phyloP scores from a whole-genome alignment of 768 basidiomycete species.

The Filobasidium floriforme region DNA sequence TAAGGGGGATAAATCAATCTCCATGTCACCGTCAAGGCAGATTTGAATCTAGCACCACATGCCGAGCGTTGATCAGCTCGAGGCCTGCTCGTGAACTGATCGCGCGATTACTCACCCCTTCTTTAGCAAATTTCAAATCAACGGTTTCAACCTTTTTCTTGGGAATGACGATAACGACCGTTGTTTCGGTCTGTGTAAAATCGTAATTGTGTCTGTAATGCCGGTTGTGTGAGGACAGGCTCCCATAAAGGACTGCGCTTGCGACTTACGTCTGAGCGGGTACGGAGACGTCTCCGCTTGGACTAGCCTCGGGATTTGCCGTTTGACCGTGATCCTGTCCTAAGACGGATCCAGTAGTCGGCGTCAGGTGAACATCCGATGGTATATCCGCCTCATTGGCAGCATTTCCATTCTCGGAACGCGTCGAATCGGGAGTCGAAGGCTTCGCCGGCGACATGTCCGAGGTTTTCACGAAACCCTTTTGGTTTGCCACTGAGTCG shows the following conservation, averaged over 20 bases:
- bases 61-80: background rate
- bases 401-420: too few relatives aligned
- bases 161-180: background rate
- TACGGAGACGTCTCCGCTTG: too few relatives aligned
- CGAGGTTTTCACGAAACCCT: too few relatives aligned
- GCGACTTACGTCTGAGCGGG: background rate
- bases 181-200: background rate
- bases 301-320: too few relatives aligned
- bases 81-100: background rate
- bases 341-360: too few relatives aligned
- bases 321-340: too few relatives aligned
- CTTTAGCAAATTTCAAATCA: background rate
- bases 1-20: background rate
- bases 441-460: too few relatives aligned
- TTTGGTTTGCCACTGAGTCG: too few relatives aligned
- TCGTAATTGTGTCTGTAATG: background rate
- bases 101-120: background rate
- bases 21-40: background rate
- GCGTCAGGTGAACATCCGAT: too few relatives aligned
- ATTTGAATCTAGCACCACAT: background rate
- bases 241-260: background rate
- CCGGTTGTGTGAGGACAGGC: background rate
- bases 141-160: constrained; percentile 1
- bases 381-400: too few relatives aligned
- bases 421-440: too few relatives aligned